These are phyloP conservation scores for Heterobasidion irregulare DNA, from an alignment of 1,284 basidiomycete species.

Conservation along the genomic window DNA sequence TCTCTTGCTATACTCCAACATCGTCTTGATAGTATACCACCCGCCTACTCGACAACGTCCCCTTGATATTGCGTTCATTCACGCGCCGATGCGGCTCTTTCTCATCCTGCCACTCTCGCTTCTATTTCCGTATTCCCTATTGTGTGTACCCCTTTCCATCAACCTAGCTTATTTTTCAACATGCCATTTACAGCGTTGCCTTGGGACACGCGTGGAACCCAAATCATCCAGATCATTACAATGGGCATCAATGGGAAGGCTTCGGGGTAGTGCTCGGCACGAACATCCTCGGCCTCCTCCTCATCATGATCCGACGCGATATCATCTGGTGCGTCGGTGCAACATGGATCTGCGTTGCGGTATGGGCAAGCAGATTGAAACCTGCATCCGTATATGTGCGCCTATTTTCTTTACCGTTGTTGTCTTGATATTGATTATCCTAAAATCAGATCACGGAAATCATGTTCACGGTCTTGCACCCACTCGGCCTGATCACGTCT, in stretches of 20 bases:
- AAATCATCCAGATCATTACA: conserved; percentile 34
- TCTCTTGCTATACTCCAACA: conserved; percentile 57
- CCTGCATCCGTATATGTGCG: conserved; percentile 54
- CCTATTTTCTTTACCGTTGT: conserved; percentile 7
- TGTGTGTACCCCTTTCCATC: conserved; percentile 26
- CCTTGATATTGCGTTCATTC: conserved; percentile 60
- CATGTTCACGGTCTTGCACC: conserved; percentile 52
- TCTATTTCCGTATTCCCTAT: conserved; percentile 41
- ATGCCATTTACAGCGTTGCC: conserved; percentile 36
- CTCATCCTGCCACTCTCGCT: conserved; percentile 45
- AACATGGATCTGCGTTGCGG: conserved; percentile 58
- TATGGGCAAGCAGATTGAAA: conserved; percentile 55
- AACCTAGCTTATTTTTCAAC: not conserved
- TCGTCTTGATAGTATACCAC: conserved; percentile 61
- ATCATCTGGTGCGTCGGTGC: conserved; percentile 66
- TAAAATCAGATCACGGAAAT: conserved; percentile 41
- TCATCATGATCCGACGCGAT: conserved; percentile 48
- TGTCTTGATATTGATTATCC: not conserved
- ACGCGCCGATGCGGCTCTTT: conserved; percentile 68
- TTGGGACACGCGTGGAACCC: conserved; percentile 40
- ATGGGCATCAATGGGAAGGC: conserved; percentile 47
- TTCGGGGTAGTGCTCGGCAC: conserved; percentile 52
- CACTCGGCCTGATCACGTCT: conserved; percentile 38
- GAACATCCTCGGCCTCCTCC: conserved; percentile 47
- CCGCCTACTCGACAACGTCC: conserved; percentile 46